Evolutionary conservation across 2,329 filamentous ascomycete species (phyloP).

Genomic region (Stagonosporopsis cucurbitacearum): DNA sequence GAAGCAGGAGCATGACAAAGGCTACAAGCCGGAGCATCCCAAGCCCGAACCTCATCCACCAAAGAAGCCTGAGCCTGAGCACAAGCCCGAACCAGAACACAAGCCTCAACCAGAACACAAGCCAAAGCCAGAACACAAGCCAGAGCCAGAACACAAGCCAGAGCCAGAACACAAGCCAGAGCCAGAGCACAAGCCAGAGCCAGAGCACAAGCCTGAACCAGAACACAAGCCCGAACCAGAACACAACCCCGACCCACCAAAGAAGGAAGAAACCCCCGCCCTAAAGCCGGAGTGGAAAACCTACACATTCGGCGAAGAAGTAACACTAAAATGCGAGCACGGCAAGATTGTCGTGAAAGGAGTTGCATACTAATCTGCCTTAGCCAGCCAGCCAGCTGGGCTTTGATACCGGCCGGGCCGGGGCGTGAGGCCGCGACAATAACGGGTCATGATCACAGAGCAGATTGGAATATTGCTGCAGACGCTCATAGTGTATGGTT

Average conservation of each 20-base stretch:
- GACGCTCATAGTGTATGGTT: neutral
- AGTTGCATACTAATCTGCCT: slow-evolving; percentile 4
- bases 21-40: slow-evolving; percentile 5
- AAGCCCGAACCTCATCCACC: neutral
- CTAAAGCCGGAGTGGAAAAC: slow-evolving; percentile 2
- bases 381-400: too few species aligned
- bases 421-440: neutral
- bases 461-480: neutral
- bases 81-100: neutral
- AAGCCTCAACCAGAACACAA: neutral
- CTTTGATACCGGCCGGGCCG: too few species aligned
- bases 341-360: slow-evolving; percentile 21
- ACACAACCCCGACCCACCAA: neutral
- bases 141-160: neutral
- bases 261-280: slow-evolving; percentile 7
- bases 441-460: neutral
- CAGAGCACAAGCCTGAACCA: neutral
- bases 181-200: neutral
- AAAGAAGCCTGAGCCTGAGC: neutral
- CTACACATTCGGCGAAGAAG: slow-evolving; percentile 21
- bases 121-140: neutral
- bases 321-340: slow-evolving; percentile 23
- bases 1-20: neutral
- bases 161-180: neutral
- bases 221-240: slow-evolving; percentile 1